Evolutionary conservation across 495 filamentous ascomycete species (phyloP).

Genomic region (Physcia stellaris): DNA sequence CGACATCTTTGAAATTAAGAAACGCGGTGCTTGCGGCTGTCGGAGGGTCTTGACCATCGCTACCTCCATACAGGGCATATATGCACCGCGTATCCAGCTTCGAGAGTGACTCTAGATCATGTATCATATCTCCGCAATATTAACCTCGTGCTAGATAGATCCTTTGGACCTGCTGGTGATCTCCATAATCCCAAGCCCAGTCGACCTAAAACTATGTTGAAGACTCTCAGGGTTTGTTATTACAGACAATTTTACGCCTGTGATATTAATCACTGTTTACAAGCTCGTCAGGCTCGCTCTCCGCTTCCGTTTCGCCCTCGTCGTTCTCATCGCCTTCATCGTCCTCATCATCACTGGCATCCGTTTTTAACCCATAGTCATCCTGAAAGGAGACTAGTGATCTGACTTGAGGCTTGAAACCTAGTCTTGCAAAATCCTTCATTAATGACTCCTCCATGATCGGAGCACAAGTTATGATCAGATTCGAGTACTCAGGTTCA

Average conservation of each 20-base stretch:
- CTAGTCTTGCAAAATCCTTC: conserved; percentile 53
- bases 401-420: conserved; percentile 66
- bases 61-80: too few species aligned
- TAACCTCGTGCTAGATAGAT: too few species aligned
- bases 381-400: conserved; percentile 74
- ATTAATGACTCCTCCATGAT: conserved; percentile 76
- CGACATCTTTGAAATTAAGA: too few species aligned
- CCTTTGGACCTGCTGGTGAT: too few species aligned
- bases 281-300: conserved; percentile 18
- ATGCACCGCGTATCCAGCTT: too few species aligned
- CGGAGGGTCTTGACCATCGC: too few species aligned
- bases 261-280: conserved; percentile 10
- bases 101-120: too few species aligned
- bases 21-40: too few species aligned
- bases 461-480: conserved; percentile 79
- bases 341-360: conserved; percentile 52
- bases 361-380: conserved; percentile 71
- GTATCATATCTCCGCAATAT: too few species aligned
- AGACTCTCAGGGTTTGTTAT: neutral
- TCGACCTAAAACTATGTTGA: neutral
- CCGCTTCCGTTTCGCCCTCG: conserved; percentile 34
- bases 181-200: too few species aligned
- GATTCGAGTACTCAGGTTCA: conserved; percentile 57
- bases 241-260: neutral
- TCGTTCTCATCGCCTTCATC: conserved; percentile 51